Evolutionary conservation across 768 basidiomycete species (phyloP), one percentile per base, ranked within the genome.

Genomic region (Gautieria morchelliformis): DNA sequence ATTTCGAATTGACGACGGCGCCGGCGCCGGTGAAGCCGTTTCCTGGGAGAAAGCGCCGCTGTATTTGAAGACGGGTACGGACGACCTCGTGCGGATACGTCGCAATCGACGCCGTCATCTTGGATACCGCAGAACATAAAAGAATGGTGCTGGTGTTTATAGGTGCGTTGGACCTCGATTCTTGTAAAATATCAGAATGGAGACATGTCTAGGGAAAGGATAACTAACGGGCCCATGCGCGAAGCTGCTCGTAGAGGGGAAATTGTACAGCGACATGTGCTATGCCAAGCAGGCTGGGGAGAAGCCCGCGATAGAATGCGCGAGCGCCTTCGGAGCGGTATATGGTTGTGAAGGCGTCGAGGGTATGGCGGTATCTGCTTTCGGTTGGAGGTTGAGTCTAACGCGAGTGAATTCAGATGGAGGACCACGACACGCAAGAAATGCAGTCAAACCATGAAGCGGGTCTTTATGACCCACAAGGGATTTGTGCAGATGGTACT

Each of bases 21-120:
- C 17, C 42, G 80, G 83, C 80, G 24, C 82, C 81, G 62, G 78
- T 64, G 61, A 78, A 78, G 62, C 78, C 58, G 58, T 60, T 58
- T 52, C 63, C 78, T 45, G 78, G 74, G 49, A 88, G 74, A 46
- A 82, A 85, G 52, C 82, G 80, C 58, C 81, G 77, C 63, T 85
- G 82, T 4, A 95, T 94, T 70, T 99, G 96, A 49, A 98, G 72
- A 5, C 95, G 83, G n/a, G 96, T 98, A n/a, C 96, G 88, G 37
- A 99, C 79, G 45, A 99, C 96, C 70, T 99, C 96, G 71, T 99
- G 96, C 1, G 96, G 96, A 69, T 99, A 99, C 35, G 96, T 98
- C 39, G 87, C 89, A 19, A 97, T 74, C 17, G 93, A 93, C 8
- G 96, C 96, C 1, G 89, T 85, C 89, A 97, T 96, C 69, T 99